These are phyloP conservation scores for Plasmodium adleri DNA, from an alignment of 169 alveolate genomes.

Conservation along the genomic window DNA sequence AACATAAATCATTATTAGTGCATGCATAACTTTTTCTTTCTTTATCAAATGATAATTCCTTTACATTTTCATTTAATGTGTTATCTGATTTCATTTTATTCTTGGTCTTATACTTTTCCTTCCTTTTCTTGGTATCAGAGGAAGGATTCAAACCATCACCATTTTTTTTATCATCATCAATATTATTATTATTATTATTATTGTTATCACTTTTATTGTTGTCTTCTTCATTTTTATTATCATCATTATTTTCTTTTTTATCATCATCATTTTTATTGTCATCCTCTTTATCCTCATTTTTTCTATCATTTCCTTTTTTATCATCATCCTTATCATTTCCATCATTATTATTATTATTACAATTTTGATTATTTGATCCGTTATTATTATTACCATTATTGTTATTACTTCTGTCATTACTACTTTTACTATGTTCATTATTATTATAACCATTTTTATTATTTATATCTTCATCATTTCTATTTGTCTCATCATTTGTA, in stretches of 20 bases:
- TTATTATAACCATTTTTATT: background rate
- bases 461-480: background rate
- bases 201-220: slow-evolving; percentile 15
- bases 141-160: slow-evolving; percentile 1
- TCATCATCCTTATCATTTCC: background rate
- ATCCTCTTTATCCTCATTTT: slow-evolving; percentile 5
- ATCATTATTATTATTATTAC: background rate
- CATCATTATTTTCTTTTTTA: background rate
- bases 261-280: slow-evolving; percentile 2
- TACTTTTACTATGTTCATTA: background rate
- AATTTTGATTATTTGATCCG: background rate
- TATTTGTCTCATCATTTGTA: background rate
- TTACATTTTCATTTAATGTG: slow-evolving; percentile 2
- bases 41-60: background rate
- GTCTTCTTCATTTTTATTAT: slow-evolving; percentile 12
- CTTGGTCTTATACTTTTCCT: slow-evolving; percentile 8
- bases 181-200: background rate
- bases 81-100: slow-evolving; percentile 18
- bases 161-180: slow-evolving; percentile 17
- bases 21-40: slow-evolving; percentile 18
- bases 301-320: background rate
- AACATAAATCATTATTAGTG: slow-evolving; percentile 26
- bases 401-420: background rate
- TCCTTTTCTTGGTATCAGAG: background rate
- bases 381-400: background rate